phyloP scores from a whole-genome alignment of 1,284 basidiomycete species.

The Schizophyllum amplum region DNA sequence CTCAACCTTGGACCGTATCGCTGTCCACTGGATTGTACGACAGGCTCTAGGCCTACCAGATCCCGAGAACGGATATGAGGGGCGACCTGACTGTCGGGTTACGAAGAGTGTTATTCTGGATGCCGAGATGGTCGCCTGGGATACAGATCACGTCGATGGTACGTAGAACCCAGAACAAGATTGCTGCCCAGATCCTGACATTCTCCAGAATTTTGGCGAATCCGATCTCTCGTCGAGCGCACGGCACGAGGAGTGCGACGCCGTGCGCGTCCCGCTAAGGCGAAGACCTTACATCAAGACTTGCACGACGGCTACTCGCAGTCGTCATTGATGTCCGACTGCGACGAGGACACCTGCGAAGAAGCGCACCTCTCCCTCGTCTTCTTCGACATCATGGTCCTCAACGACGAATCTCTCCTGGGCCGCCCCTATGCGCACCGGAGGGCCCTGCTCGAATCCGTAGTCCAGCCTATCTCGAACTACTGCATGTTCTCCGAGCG shows the following conservation, averaged over 20 bases:
- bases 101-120: conserved; percentile 62
- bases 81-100: conserved; percentile 18
- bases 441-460: conserved; percentile 48
- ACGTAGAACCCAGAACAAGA: conserved; percentile 9
- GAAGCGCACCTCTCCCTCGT: conserved; percentile 65
- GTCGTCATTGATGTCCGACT: conserved; percentile 39
- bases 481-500: conserved; percentile 58
- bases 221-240: conserved; percentile 45
- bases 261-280: neutral
- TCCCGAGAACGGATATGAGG: conserved; percentile 1
- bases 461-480: conserved; percentile 45
- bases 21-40: conserved; percentile 59
- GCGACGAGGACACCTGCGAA: conserved; percentile 34
- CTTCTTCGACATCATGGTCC: conserved; percentile 75
- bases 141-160: conserved; percentile 59
- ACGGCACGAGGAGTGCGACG: conserved; percentile 48
- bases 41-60: conserved; percentile 46
- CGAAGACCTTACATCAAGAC: conserved; percentile 1
- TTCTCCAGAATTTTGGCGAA: conserved; percentile 61
- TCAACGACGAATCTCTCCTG: conserved; percentile 54
- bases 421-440: conserved; percentile 49
- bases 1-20: conserved; percentile 66
- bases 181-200: neutral
- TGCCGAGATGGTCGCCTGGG: conserved; percentile 83
- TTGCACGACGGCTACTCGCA: conserved; percentile 18